phyloP scores from a whole-genome alignment of 2,329 filamentous ascomycete genomes.

The Ceratocystis alfenasii region DNA sequence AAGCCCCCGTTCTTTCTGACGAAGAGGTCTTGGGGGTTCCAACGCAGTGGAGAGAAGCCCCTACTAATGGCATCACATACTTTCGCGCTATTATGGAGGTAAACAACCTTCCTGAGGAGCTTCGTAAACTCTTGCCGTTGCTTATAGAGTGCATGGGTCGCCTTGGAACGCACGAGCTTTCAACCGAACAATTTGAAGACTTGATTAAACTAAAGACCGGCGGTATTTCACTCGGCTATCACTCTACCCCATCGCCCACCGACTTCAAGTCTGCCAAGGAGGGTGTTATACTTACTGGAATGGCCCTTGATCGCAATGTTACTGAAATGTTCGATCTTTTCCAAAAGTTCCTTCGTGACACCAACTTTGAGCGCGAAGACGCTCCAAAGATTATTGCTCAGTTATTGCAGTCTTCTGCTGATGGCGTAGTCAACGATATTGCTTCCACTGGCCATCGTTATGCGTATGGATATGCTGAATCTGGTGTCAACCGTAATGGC shows the following conservation, averaged over 20 bases:
- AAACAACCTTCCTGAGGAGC: slow-evolving; percentile 67
- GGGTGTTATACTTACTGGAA: slow-evolving; percentile 73
- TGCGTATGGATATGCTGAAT: slow-evolving; percentile 72
- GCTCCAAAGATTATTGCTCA: slow-evolving; percentile 75
- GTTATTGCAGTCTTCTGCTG: slow-evolving; percentile 72
- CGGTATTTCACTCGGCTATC: slow-evolving; percentile 73
- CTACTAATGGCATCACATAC: slow-evolving; percentile 92
- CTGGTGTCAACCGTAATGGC: slow-evolving; percentile 60
- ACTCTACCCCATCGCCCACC: slow-evolving; percentile 65
- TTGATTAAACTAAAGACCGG: slow-evolving; percentile 93
- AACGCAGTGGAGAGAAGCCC: slow-evolving; percentile 81
- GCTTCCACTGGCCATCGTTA: slow-evolving; percentile 82
- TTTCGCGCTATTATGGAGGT: slow-evolving; percentile 80
- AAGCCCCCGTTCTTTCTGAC: slow-evolving; percentile 48
- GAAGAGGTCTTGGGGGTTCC: slow-evolving; percentile 53
- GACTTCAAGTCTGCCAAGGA: slow-evolving; percentile 62
- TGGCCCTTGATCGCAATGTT: slow-evolving; percentile 79
- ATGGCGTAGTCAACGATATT: slow-evolving; percentile 82
- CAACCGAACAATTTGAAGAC: slow-evolving; percentile 92
- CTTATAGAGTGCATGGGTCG: slow-evolving; percentile 91
- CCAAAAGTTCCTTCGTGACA: slow-evolving; percentile 67
- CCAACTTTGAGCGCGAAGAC: slow-evolving; percentile 75
- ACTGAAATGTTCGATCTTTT: slow-evolving; percentile 83
- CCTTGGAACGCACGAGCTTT: slow-evolving; percentile 73
- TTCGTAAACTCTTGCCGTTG: slow-evolving; percentile 72